phyloP scores from a whole-genome alignment of 208 protist species.

The Crithidia acanthocephali region DNA sequence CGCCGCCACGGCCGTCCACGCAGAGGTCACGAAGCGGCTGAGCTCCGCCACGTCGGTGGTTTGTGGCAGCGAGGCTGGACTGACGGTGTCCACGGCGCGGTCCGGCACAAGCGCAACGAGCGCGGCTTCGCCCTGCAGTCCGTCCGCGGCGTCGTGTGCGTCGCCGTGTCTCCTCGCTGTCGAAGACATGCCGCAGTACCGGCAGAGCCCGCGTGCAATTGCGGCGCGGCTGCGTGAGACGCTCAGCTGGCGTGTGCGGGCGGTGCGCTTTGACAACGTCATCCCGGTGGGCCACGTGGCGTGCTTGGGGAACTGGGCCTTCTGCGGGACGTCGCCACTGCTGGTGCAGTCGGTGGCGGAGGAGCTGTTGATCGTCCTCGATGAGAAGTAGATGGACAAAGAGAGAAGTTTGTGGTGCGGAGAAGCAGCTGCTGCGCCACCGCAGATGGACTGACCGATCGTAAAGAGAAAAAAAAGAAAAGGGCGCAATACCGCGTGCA shows the following conservation, averaged over 20 bases:
- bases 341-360: conserved; percentile 55
- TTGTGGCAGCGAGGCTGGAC: not conserved
- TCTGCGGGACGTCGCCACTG: conserved; percentile 34
- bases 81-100: not conserved
- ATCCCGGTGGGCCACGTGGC: conserved; percentile 61
- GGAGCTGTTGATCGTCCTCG: conserved; percentile 47
- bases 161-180: not conserved
- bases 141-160: no score
- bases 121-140: no score
- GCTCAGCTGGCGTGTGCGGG: conserved; percentile 65
- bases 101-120: no score
- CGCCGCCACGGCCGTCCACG: conserved; percentile 14
- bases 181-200: conserved; percentile 26
- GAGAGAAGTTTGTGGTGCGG: no score
- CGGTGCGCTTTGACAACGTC: conserved; percentile 43
- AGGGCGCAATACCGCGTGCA: no score
- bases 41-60: conserved; percentile 1
- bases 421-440: no score
- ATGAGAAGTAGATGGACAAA: not conserved
- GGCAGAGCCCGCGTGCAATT: conserved; percentile 42
- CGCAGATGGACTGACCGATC: no score
- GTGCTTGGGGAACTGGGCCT: conserved; percentile 53
- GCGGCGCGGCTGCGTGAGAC: conserved; percentile 44
- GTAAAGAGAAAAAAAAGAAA: no score
- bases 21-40: conserved; percentile 10